A percentile compares a stretch with the other conserved stretches of the same genome.
Conservation (phyloP, 106 monocot species). For the Acanthochlamys bracteata region DNA sequence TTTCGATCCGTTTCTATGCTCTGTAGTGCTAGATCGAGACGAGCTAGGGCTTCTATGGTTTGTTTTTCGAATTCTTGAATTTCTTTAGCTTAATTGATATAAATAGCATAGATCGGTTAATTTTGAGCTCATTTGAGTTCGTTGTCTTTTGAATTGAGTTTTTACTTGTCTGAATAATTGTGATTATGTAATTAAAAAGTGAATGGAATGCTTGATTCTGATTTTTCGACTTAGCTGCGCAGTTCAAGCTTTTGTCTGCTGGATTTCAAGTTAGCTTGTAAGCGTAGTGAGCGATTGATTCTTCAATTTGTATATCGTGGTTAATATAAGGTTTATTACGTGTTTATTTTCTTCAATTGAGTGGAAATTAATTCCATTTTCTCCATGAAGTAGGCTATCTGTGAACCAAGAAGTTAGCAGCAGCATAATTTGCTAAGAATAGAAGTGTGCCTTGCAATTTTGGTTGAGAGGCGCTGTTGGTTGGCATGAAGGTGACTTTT, state of each 20-base stretch:
- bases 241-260: background rate
- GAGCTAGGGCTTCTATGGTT: slow-evolving; percentile 15
- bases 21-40: slow-evolving; percentile 16
- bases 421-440: background rate
- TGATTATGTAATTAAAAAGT: background rate
- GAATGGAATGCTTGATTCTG: background rate
- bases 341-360: background rate
- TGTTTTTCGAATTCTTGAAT: background rate
- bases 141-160: background rate
- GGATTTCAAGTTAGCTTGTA: background rate
- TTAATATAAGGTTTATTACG: background rate
- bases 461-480: background rate
- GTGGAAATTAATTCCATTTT: too few species aligned
- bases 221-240: background rate
- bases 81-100: background rate
- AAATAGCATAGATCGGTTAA: background rate
- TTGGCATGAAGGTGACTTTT: too few species aligned
- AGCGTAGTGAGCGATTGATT: background rate
- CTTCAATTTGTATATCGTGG: background rate
- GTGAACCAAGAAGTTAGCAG: background rate
- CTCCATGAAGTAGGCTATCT: too few species aligned
- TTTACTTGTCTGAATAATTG: background rate
- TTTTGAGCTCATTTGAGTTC: background rate
- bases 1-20: background rate
- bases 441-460: background rate